Base-by-base conservation (phyloP, 2,329 filamentous ascomycete species). In the Ophiostoma fasciatum region DNA sequence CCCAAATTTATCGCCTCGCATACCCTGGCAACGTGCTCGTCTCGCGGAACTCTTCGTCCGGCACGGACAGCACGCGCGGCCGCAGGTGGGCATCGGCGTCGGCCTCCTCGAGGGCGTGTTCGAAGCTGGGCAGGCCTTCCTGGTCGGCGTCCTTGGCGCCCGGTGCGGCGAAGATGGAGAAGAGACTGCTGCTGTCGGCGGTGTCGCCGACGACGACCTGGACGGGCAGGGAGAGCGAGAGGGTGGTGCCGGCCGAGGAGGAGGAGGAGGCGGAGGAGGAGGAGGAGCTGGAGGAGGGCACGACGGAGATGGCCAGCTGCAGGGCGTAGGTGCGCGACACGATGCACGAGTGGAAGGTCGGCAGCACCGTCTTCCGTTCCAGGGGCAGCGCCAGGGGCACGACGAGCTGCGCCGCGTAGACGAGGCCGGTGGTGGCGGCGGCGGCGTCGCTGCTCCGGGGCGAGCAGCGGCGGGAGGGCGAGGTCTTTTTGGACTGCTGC, bases 291-390 rank as follows among this genome's bases (percentile, higher is more conserved):
- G 56, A 43, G 3, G 41, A 52, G 7, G 62, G 54, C 6, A 46
- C 41, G 9, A 61, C 35, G 7, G 54, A 57, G 6, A 74, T 47
- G 12, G 55, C 52, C 28, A 67, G 45, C 44, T 63, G 60, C 21
- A 74, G 48, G 5, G 63, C 59, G 50, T 74, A 74, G n/a, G 62
- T 61, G 19, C 70, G 63, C 7, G 66, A 67, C 26, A 61, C 55
- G 49, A 74, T 63, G 55, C 70, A 74, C 8, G 64, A 66, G 54
- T 73, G 66, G 48, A 74, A 74, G 5, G 66, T 67, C 0, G 70
- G 70, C 17, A 73, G 42, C 44, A 72, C 68, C 8, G 62, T 56
- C 49, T 63, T 68, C 47, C 59, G 63, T 20, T 52, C 49, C 8
- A 54, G 50, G 4, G 68, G 65, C 22, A 74, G 49, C 13, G 52